Base-by-base conservation (phyloP, 148 eudicot species). In the Rhododendron molle region DNA sequence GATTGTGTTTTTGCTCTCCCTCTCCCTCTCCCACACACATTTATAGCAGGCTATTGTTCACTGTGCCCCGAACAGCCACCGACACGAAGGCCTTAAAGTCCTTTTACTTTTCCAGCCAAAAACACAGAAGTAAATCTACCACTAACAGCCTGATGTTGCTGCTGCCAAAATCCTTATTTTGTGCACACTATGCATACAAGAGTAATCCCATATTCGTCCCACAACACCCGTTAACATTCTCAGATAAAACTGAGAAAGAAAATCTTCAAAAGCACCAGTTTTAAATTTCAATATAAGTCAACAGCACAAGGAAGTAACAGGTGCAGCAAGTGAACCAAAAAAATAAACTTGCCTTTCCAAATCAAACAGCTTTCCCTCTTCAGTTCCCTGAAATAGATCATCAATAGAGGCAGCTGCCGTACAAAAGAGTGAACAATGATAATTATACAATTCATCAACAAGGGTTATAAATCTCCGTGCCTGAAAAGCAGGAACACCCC, bases 381-480 rank as follows among this genome's bases (percentile, higher is more conserved):
- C 98, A 34, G 97, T 96, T 90, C 99, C 99, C 88, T 94, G 97
- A 90, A 96, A 96, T 71, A 96, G 93, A 77, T 96, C 97, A 67
- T 96, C 99, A 81, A 96, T 88, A 47, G 99, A 93, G 87, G 93
- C 87, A 84, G 94, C 94, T 44, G 99, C 98, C 58, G 94, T 88
- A 88, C 94, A 96, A 82, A 90, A 89, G 82, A 96, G 91, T 81
- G 96, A 87, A 78, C 99, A 96, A 80, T 96, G 98, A 86, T 93
- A 95, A 86, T 96, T 96, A 94, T 96, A 96, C 81, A 96, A 43
- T 89, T 96, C 99, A 89, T 96, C 99, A 40, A 96, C 56, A 30
- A 96, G 95, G 81, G 98, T 96, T 86, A 96, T 96, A 90, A 95
- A 96, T 79, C 99, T 94, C 87, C 99, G 94, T 36, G 99, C 99